phyloP scores from a whole-genome alignment of 805 yeast species.

The Yarrowia sp. region DNA sequence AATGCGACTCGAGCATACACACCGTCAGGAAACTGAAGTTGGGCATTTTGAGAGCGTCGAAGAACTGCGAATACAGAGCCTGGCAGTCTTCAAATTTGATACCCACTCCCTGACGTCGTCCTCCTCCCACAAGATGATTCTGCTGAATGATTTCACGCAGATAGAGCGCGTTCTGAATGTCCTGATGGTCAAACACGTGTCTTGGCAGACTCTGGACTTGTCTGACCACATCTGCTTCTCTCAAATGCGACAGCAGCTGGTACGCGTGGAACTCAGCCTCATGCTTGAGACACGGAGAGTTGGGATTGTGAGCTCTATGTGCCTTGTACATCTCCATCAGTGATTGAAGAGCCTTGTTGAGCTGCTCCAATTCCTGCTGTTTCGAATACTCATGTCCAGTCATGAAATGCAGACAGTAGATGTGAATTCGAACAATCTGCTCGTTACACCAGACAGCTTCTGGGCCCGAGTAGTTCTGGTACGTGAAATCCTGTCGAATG shows the following conservation, averaged over 20 bases:
- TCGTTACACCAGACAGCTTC: constrained; percentile 95
- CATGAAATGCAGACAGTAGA: constrained; percentile 83
- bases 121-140: constrained; percentile 61
- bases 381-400: constrained; percentile 83
- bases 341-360: constrained; percentile 89
- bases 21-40: constrained; percentile 70
- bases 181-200: constrained; percentile 58
- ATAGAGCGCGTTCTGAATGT: constrained; percentile 74
- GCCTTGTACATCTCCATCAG: constrained; percentile 86
- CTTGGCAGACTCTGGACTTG: constrained; percentile 72
- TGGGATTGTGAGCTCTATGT: constrained; percentile 66
- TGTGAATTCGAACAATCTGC: constrained; percentile 85
- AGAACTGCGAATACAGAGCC: constrained; percentile 69
- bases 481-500: constrained; percentile 94
- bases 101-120: constrained; percentile 44
- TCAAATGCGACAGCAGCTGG: constrained; percentile 74
- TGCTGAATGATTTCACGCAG: constrained; percentile 72
- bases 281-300: constrained; percentile 60
- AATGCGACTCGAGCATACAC: constrained; percentile 78
- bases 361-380: constrained; percentile 95
- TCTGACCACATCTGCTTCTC: constrained; percentile 85
- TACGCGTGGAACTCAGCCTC: constrained; percentile 96
- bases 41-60: constrained; percentile 52
- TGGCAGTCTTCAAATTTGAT: constrained; percentile 61
- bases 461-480: constrained; percentile 90